Base-by-base conservation (phyloP, 768 basidiomycete genomes). In the Termitomyces sp. region DNA sequence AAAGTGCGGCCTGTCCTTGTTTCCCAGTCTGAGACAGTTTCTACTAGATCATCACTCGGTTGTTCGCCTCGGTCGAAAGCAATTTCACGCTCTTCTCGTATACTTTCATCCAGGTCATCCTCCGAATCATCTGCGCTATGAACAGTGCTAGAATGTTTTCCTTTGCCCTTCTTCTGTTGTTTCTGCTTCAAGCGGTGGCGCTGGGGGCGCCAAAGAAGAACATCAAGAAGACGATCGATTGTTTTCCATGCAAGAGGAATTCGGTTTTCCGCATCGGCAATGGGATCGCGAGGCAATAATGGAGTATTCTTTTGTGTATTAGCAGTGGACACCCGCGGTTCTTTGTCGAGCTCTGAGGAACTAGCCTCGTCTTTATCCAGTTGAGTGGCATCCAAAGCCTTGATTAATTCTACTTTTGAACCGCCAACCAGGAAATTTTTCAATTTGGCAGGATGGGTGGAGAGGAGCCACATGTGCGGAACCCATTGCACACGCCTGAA, bases 171-270 rank as follows among this genome's bases (percentile, higher is more conserved):
- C 65, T 64, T 53, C 44, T 62, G 42, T 58, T 58, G 37, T 55
- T 68, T 69, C 62, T 58, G 44, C 57, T 69, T 69, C 62, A 56
- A 65, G 55, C 67, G 66, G 53, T 61, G 39, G 1, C 46, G 46
- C 37, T 42, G 56, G 13, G 84, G 78, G 46, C 72, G 72, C 82
- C 88, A 87, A 18, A 95, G 70, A 43, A 83, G 72, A 24, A 94
- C 74, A 63, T 97, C 92, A 34, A 99, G 77, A 27, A 98, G 78
- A n/a, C 95, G 86, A 65, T 96, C 94, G n/a, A 93, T 77, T 0
- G 88, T 92, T 70, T 86, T 88, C 96, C 96, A 98, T 7, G 82
- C 76, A 0, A 72, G 73, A 7, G 94, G 92, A 22, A 98, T 88
- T 57, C 82, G 79, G 16, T 71, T 73, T 62, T 90, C 85, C 2